These are phyloP conservation scores for Pyrenopolyporus hunteri DNA, from an alignment of 495 filamentous ascomycete genomes.

Conservation along the genomic window DNA sequence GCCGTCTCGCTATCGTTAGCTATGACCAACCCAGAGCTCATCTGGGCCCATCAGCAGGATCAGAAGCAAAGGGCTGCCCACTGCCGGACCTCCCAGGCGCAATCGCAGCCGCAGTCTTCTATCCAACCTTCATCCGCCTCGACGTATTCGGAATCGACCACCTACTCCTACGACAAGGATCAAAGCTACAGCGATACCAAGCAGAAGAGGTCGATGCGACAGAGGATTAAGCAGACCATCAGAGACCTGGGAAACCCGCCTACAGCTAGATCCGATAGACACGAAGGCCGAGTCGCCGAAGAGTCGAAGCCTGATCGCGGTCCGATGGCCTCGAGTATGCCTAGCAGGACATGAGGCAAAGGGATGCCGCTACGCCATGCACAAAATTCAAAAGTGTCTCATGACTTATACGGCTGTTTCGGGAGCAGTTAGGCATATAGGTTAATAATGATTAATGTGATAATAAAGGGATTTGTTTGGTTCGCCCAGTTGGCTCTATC, in stretches of 20 bases:
- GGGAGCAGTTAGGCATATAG: no score
- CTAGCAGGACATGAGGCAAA: conserved; percentile 4
- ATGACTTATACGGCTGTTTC: no score
- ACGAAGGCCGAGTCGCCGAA: conserved; percentile 1
- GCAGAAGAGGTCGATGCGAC: conserved; percentile 28
- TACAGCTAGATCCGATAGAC: conserved; percentile 2
- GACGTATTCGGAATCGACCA: conserved; percentile 29
- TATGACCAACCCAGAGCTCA: conserved; percentile 34
- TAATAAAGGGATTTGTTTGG: no score
- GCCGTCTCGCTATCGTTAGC: conserved; percentile 31
- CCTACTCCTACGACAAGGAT: conserved; percentile 34
- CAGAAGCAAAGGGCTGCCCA: conserved; percentile 21
- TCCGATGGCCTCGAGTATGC: conserved; percentile 21
- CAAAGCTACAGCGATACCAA: conserved; percentile 7
- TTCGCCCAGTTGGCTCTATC: no score
- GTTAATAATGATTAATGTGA: no score
- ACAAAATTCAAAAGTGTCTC: no score
- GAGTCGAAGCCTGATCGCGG: not conserved
- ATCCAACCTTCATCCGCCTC: conserved; percentile 32
- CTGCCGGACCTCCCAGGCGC: not conserved
- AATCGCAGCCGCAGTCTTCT: conserved; percentile 4
- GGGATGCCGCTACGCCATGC: not conserved
- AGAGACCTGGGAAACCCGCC: conserved; percentile 18
- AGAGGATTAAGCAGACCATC: conserved; percentile 26
- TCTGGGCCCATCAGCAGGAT: conserved; percentile 31